phyloP scores from a whole-genome alignment of 1,139 yeast genomes.

The Saccharomyces hybrid region DNA sequence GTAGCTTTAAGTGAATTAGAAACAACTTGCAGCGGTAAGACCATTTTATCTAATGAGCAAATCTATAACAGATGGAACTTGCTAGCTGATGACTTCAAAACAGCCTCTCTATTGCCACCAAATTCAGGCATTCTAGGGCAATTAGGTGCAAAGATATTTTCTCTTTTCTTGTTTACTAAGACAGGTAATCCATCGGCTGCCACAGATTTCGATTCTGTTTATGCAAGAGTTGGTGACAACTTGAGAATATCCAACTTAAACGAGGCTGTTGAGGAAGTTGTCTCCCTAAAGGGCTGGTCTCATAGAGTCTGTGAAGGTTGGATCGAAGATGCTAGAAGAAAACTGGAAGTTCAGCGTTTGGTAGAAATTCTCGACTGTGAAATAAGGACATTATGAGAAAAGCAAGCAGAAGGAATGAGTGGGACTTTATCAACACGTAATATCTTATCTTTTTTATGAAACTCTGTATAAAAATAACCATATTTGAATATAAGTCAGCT shows the following conservation, averaged over 20 bases:
- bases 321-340: conserved; percentile 81
- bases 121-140: conserved; percentile 95
- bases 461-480: background rate
- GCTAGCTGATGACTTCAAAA: conserved; percentile 78
- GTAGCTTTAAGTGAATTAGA: conserved; percentile 24
- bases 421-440: background rate
- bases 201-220: conserved; percentile 78
- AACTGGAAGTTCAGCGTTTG: conserved; percentile 80
- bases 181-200: conserved; percentile 70
- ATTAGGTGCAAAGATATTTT: conserved; percentile 67
- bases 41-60: conserved; percentile 47
- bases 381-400: conserved; percentile 29
- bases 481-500: background rate
- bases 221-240: conserved; percentile 77
- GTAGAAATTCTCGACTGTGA: conserved; percentile 42
- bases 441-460: background rate
- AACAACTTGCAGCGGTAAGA: conserved; percentile 10
- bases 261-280: conserved; percentile 87
- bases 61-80: conserved; percentile 65
- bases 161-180: conserved; percentile 62
- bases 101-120: conserved; percentile 84
- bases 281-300: conserved; percentile 88
- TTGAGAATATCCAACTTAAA: conserved; percentile 72
- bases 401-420: background rate
- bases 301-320: conserved; percentile 85